Conservation (phyloP, 805 yeast species). For the Brettanomyces nanus region DNA sequence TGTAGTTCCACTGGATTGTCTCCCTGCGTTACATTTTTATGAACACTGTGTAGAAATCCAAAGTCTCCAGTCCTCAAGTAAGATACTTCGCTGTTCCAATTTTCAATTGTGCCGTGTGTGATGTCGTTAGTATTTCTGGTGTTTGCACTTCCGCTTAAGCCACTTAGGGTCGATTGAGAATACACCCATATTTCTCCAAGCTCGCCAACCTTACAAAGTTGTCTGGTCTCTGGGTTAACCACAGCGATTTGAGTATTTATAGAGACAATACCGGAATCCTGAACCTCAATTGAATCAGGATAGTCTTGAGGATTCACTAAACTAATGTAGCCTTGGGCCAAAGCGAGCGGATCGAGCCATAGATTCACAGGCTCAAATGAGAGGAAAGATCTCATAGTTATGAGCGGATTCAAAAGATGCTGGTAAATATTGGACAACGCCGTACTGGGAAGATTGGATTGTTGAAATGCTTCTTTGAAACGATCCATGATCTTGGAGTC, state of each 20-base stretch:
- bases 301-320: constrained; percentile 67
- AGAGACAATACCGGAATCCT: constrained; percentile 95
- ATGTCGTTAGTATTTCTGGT: constrained; percentile 33
- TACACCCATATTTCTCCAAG: constrained; percentile 96
- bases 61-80: constrained; percentile 90
- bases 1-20: constrained; percentile 42
- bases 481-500: constrained; percentile 48
- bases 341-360: constrained; percentile 78
- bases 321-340: constrained; percentile 82
- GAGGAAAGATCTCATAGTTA: constrained; percentile 79
- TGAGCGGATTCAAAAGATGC: constrained; percentile 73
- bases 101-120: constrained; percentile 55
- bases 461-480: constrained; percentile 54
- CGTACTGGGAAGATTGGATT: constrained; percentile 55
- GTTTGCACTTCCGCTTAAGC: constrained; percentile 38
- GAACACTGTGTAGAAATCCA: constrained; percentile 80
- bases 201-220: constrained; percentile 80
- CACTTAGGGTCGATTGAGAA: constrained; percentile 71
- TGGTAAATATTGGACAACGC: constrained; percentile 72
- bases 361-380: constrained; percentile 82
- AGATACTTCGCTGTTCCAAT: constrained; percentile 52
- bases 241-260: constrained; percentile 90
- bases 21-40: constrained; percentile 23
- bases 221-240: constrained; percentile 86
- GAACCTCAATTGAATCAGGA: constrained; percentile 66